A percentile compares a stretch with the other conserved stretches of the same genome.
Evolutionary conservation across 305 asterid genomes (phyloP).

Genomic region (Fraxinus latifolia): DNA sequence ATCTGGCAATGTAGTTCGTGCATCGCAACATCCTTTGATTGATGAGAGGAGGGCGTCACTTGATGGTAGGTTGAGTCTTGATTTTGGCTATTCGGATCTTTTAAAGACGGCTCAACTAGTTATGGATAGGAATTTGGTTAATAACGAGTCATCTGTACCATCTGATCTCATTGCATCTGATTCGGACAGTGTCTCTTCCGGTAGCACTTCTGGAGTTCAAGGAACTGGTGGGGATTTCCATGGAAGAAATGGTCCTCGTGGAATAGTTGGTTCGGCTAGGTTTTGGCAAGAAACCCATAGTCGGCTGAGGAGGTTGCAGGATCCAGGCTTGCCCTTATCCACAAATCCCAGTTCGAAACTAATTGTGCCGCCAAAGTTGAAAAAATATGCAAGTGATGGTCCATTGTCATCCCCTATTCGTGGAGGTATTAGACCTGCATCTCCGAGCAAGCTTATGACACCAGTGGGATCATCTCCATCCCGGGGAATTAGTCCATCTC

Average conservation of each 20-base stretch:
- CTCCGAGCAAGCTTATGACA: conserved; percentile 50
- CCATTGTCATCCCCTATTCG: conserved; percentile 64
- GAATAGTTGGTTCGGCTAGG: conserved; percentile 67
- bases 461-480: conserved; percentile 55
- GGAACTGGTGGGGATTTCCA: conserved; percentile 43
- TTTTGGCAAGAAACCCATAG: conserved; percentile 97
- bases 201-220: conserved; percentile 80
- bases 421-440: conserved; percentile 50
- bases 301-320: conserved; percentile 84
- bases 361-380: conserved; percentile 46
- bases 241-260: conserved; percentile 50
- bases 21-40: conserved; percentile 56
- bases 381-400: conserved; percentile 44
- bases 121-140: conserved; percentile 44
- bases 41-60: conserved; percentile 68
- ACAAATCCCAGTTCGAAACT: conserved; percentile 54
- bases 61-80: conserved; percentile 65
- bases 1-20: conserved; percentile 48
- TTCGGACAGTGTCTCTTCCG: conserved; percentile 91
- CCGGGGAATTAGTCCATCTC: conserved; percentile 50
- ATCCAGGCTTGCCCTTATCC: conserved; percentile 72
- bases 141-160: conserved; percentile 42
- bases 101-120: conserved; percentile 30
- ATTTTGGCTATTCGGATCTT: conserved; percentile 53
- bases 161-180: conserved; percentile 76